Evolutionary conservation across 768 basidiomycete genomes (phyloP), one percentile per base, ranked within the genome.

Genomic region (Russula sp.): DNA sequence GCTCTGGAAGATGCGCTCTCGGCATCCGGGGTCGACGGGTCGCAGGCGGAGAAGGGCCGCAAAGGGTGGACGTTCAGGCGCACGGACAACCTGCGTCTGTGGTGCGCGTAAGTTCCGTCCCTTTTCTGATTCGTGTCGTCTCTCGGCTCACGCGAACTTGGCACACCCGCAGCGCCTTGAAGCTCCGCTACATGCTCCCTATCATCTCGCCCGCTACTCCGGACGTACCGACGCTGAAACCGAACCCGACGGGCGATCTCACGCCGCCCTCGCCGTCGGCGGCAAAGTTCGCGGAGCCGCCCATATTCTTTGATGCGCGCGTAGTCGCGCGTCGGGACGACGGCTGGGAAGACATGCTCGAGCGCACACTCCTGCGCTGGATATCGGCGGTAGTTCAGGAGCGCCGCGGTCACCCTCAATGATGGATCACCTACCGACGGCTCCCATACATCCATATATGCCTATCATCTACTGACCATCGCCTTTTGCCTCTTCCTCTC

Each of bases 271-370:
- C 74, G 1, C 62, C 72, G 20, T 73, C 77, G 13, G 75, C 71
- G 14, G 62, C 72, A n/a, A 73, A 70, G 53, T 57, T 72, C 10
- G 68, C 75, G 4, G 82, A 83, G 59, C 76, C 80, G 0, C 76
- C 82, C 0, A 73, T 90, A 35, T 59, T 78, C 5, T 94, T 96
- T 65, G 91, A 94, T 69, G 84, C 89, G 0, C 81, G 82, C 50
- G 72, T 84, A 2, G 82, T 94, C 2, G 93, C 91, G 34, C 78
- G 83, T 62, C 83, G 79, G 61, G 91, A 88, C 11, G 79, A 81
- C 0, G 91, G 88, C 0, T 96, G 93, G 93, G 86, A 91, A 60
- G 76, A 76, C 31, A 91, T 93, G 88, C 77, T 96, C 6, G 84
- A 88, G 71, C 69, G 69, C 22, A 79, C 83, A 0, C 74, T 93